These are phyloP conservation scores for Candolleomyces efflorescens DNA, from an alignment of 768 basidiomycete species.

Conservation along the genomic window DNA sequence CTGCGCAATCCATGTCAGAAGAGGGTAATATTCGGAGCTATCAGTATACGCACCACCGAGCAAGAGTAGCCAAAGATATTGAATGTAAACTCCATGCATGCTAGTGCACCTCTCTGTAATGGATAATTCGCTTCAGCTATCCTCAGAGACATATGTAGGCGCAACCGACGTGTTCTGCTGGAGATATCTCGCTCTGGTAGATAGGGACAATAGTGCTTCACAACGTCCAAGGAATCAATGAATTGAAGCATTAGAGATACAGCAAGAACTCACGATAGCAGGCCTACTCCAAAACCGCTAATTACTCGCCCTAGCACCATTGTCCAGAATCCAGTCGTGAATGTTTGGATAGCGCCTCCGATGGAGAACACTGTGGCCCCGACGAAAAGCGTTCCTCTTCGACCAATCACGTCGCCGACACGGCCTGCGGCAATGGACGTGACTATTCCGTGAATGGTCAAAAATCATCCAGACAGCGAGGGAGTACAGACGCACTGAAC, in stretches of 20 bases:
- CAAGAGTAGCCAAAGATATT: slow-evolving; percentile 89
- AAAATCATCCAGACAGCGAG: not conserved
- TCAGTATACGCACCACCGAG: slow-evolving; percentile 63
- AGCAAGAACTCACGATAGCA: slow-evolving; percentile 63
- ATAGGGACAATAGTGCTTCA: slow-evolving; percentile 89
- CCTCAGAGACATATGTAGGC: not conserved
- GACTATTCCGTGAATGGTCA: slow-evolving; percentile 37
- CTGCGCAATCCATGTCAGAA: slow-evolving; percentile 29
- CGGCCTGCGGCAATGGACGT: slow-evolving; percentile 87
- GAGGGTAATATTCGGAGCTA: not conserved
- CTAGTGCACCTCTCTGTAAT: slow-evolving; percentile 77
- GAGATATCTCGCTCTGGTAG: slow-evolving; percentile 94
- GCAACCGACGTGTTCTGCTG: slow-evolving; percentile 72
- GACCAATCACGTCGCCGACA: slow-evolving; percentile 84
- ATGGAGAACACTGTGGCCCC: slow-evolving; percentile 84
- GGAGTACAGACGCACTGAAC: slow-evolving; percentile 53
- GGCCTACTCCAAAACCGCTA: slow-evolving; percentile 86
- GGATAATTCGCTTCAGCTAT: not conserved
- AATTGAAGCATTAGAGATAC: not conserved
- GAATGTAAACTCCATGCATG: slow-evolving; percentile 94
- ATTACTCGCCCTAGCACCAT: slow-evolving; percentile 85
- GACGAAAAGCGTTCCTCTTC: slow-evolving; percentile 76
- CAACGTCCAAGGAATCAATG: not conserved
- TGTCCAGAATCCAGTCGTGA: slow-evolving; percentile 68
- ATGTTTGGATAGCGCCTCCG: slow-evolving; percentile 84